Evolutionary conservation across 2,329 filamentous ascomycete species (phyloP).

Genomic region (Pyrenochaeta sp.): DNA sequence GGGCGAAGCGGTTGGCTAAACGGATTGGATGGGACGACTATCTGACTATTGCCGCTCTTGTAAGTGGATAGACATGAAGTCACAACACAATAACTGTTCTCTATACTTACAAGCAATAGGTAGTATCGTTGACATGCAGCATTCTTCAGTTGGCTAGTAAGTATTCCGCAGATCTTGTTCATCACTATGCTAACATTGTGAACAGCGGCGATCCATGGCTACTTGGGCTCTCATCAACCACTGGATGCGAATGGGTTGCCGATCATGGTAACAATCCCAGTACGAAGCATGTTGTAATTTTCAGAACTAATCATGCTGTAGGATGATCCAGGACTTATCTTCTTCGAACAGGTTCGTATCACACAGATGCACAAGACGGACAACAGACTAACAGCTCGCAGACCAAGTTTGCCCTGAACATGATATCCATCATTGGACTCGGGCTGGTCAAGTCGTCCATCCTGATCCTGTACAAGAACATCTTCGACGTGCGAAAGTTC

Average conservation of each 20-base stretch:
- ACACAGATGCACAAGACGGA: not conserved
- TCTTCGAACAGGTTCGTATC: conserved; percentile 27
- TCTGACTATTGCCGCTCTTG: conserved; percentile 28
- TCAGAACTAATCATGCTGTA: no score
- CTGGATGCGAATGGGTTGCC: conserved; percentile 22
- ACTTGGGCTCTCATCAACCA: conserved; percentile 30
- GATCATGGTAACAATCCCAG: no score
- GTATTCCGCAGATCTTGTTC: not conserved
- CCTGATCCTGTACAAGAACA: conserved; percentile 38
- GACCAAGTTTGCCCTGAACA: conserved; percentile 38
- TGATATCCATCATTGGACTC: conserved; percentile 33
- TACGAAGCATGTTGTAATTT: no score
- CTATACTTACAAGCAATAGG: conserved; percentile 13
- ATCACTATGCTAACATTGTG: not conserved
- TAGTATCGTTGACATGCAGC: conserved; percentile 28
- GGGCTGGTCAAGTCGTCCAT: conserved; percentile 41
- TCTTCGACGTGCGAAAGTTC: conserved; percentile 32
- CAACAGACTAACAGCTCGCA: conserved; percentile 14
- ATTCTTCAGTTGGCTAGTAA: conserved; percentile 27
- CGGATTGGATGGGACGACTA: conserved; percentile 31
- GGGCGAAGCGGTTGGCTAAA: conserved; percentile 28
- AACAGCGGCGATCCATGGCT: conserved; percentile 27
- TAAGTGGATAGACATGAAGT: conserved; percentile 10
- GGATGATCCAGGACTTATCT: conserved; percentile 32
- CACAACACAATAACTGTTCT: not conserved